A percentile compares a stretch with the other conserved stretches of the same genome.
Conservation (phyloP, 257 asterid species). For the Rubia yunnanensis region DNA sequence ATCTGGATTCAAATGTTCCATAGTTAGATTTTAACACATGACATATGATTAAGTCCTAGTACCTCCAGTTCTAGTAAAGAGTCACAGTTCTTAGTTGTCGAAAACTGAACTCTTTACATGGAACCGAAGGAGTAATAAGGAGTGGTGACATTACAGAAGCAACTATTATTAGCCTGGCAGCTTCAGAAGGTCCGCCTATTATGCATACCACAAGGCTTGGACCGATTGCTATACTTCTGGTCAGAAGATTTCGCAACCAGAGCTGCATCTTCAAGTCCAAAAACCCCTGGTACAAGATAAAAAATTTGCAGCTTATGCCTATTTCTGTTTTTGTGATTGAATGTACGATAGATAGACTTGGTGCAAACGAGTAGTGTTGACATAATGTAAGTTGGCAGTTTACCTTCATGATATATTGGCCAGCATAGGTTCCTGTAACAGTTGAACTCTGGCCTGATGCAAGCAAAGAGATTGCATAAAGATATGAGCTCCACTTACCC, state of each 20-base stretch:
- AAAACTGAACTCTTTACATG: too few species aligned
- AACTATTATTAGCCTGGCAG: slow-evolving; percentile 76
- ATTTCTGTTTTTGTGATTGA: not conserved
- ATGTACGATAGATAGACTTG: too few species aligned
- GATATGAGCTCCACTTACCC: slow-evolving; percentile 89
- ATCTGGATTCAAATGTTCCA: slow-evolving; percentile 40
- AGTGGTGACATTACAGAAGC: slow-evolving; percentile 26
- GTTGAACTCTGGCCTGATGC: slow-evolving; percentile 98
- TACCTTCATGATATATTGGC: slow-evolving; percentile 96
- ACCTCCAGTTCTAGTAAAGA: too few species aligned
- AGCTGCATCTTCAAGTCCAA: slow-evolving; percentile 70
- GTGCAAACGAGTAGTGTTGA: too few species aligned
- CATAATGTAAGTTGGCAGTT: not conserved
- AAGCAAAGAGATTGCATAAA: slow-evolving; percentile 82
- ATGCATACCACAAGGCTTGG: slow-evolving; percentile 73
- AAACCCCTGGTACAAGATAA: slow-evolving; percentile 61
- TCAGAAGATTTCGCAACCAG: slow-evolving; percentile 74
- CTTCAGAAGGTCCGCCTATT: slow-evolving; percentile 75
- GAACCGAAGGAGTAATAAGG: not conserved
- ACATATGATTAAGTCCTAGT: not conserved
- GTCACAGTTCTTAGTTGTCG: too few species aligned
- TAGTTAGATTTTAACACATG: not conserved
- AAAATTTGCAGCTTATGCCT: not conserved
- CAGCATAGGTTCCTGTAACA: slow-evolving; percentile 95
- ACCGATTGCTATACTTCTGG: slow-evolving; percentile 75